Conservation (phyloP, 768 basidiomycete species). For the Trametes cinnabarina region DNA sequence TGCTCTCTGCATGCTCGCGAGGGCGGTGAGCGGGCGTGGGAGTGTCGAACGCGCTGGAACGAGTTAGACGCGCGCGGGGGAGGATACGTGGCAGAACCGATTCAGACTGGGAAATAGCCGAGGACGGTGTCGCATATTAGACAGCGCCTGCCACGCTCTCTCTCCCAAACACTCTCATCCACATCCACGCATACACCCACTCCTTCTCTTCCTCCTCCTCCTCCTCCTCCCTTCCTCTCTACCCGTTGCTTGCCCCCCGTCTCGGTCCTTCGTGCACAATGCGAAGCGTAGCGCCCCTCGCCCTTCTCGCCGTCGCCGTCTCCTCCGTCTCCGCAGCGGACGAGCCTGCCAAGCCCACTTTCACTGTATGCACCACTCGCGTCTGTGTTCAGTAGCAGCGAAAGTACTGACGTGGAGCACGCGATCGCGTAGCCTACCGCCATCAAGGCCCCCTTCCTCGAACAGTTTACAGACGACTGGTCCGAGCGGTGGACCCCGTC, state of each 20-base stretch:
- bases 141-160: conserved; percentile 18
- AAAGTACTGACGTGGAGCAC: conserved; percentile 3
- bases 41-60: conserved; percentile 34
- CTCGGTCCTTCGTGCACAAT: conserved; percentile 74
- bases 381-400: background rate
- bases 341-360: conserved; percentile 62
- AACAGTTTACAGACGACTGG: conserved; percentile 95
- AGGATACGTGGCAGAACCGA: conserved; percentile 42
- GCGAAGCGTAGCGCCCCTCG: conserved; percentile 86
- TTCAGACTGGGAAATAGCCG: conserved; percentile 32
- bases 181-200: conserved; percentile 35
- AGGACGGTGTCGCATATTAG: conserved; percentile 36
- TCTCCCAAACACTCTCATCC: conserved; percentile 10
- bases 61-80: background rate
- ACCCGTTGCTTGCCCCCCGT: conserved; percentile 34
- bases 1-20: conserved; percentile 5
- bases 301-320: conserved; percentile 64
- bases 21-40: conserved; percentile 28
- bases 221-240: conserved; percentile 33
- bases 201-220: conserved; percentile 35
- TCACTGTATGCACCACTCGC: conserved; percentile 51
- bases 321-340: conserved; percentile 57
- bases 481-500: conserved; percentile 92
- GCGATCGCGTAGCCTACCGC: conserved; percentile 55
- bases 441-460: conserved; percentile 87